Conservation (phyloP, 192 early-diverging fungal species). For the Mortierella hygrophila region DNA sequence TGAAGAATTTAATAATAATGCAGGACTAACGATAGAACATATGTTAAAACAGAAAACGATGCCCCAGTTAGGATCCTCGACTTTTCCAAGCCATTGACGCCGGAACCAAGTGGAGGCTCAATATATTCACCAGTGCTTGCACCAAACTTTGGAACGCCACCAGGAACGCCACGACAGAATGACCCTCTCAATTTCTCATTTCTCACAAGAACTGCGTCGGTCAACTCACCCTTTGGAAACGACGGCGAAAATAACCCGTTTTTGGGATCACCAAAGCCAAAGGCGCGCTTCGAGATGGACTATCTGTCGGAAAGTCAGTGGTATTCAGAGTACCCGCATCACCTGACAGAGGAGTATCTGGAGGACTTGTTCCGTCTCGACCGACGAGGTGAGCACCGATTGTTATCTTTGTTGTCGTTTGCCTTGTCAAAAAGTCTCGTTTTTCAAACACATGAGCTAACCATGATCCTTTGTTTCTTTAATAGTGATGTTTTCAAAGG, state of each 20-base stretch:
- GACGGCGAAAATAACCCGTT: conserved; percentile 42
- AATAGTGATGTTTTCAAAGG: conserved; percentile 40
- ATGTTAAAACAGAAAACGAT: background rate
- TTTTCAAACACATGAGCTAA: background rate
- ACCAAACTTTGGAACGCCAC: conserved; percentile 37
- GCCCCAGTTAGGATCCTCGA: conserved; percentile 14
- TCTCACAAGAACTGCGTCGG: background rate
- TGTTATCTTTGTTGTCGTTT: background rate
- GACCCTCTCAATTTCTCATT: conserved; percentile 5
- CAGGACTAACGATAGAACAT: background rate
- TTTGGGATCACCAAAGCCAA: conserved; percentile 29
- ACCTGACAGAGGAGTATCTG: conserved; percentile 43
- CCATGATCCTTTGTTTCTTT: background rate
- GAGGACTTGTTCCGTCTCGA: conserved; percentile 46
- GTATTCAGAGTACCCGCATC: conserved; percentile 54
- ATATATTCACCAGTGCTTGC: conserved; percentile 30
- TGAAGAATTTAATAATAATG: background rate
- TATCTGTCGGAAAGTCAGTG: conserved; percentile 53
- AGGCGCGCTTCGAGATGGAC: conserved; percentile 38
- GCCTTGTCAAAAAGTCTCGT: background rate
- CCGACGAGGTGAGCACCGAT: conserved; percentile 21
- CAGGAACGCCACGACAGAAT: conserved; percentile 22
- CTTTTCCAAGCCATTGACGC: conserved; percentile 13
- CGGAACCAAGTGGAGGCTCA: conserved; percentile 1
- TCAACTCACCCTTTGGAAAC: conserved; percentile 12